Conservation (phyloP, 805 yeast species). For the Candida maris region DNA sequence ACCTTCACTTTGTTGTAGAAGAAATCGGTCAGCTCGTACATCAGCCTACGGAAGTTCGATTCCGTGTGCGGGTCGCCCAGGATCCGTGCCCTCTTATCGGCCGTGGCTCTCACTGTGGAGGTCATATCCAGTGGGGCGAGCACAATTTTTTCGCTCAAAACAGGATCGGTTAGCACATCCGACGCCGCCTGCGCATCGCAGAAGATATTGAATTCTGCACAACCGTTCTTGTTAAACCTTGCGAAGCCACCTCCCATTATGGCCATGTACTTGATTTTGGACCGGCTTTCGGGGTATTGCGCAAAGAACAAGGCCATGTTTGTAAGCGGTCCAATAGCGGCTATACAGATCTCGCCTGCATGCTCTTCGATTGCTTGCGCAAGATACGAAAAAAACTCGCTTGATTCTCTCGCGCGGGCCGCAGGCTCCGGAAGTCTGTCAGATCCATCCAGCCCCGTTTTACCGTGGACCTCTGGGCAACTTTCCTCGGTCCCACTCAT, state of each 20-base stretch:
- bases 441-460: slow-evolving; percentile 76
- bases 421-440: slow-evolving; percentile 50
- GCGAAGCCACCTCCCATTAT: slow-evolving; percentile 74
- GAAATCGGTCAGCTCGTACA: slow-evolving; percentile 50
- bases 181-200: slow-evolving; percentile 77
- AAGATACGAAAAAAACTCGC: slow-evolving; percentile 25
- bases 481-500: slow-evolving; percentile 43
- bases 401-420: slow-evolving; percentile 15
- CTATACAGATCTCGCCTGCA: slow-evolving; percentile 51
- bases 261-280: slow-evolving; percentile 49
- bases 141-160: slow-evolving; percentile 45
- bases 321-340: slow-evolving; percentile 78
- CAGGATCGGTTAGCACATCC: slow-evolving; percentile 45
- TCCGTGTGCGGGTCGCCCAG: slow-evolving; percentile 28
- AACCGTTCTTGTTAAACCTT: slow-evolving; percentile 27
- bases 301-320: slow-evolving; percentile 57
- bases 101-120: slow-evolving; percentile 55
- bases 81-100: slow-evolving; percentile 36
- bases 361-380: slow-evolving; percentile 26
- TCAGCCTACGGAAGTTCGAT: slow-evolving; percentile 49
- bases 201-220: slow-evolving; percentile 73
- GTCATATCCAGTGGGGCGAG: slow-evolving; percentile 69
- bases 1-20: slow-evolving; percentile 45
- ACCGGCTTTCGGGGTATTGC: slow-evolving; percentile 50
- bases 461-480: slow-evolving; percentile 71